Evolutionary conservation across 2,329 filamentous ascomycete species (phyloP).

Genomic region (Botrytis galanthina): DNA sequence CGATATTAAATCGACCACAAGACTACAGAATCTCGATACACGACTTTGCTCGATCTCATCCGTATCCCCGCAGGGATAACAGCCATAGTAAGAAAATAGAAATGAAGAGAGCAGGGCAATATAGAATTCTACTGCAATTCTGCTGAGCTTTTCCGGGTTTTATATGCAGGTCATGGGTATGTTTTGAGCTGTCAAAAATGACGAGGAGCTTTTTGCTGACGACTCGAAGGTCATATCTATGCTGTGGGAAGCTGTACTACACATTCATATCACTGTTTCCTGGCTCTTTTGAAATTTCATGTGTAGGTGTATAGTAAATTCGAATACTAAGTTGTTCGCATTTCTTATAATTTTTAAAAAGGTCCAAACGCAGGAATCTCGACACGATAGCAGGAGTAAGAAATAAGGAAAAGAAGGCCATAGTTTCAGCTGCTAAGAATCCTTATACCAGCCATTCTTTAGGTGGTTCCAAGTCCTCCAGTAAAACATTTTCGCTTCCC

Average conservation of each 20-base stretch:
- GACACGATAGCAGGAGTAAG: neutral
- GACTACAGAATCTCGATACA: neutral
- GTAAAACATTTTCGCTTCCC: neutral
- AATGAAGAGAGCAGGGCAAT: no score
- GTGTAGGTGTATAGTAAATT: neutral
- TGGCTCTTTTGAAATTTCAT: rapidly evolving
- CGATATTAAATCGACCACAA: rapidly evolving
- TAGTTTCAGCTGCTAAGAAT: neutral
- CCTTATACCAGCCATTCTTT: neutral
- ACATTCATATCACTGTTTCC: neutral
- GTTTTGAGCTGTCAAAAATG: neutral
- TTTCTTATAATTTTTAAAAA: neutral
- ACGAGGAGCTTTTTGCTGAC: neutral
- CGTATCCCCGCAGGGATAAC: no score
- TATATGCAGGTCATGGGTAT: neutral
- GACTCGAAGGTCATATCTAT: neutral
- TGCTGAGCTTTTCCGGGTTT: no score
- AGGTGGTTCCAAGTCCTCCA: neutral
- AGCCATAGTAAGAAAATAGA: no score
- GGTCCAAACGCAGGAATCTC: neutral
- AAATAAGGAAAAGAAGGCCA: neutral
- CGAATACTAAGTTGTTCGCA: neutral
- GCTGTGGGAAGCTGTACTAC: neutral
- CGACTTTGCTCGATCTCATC: no score
- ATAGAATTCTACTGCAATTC: no score